Conservation (phyloP, 2,329 filamentous ascomycete species). For the Penicillium crustosum region DNA sequence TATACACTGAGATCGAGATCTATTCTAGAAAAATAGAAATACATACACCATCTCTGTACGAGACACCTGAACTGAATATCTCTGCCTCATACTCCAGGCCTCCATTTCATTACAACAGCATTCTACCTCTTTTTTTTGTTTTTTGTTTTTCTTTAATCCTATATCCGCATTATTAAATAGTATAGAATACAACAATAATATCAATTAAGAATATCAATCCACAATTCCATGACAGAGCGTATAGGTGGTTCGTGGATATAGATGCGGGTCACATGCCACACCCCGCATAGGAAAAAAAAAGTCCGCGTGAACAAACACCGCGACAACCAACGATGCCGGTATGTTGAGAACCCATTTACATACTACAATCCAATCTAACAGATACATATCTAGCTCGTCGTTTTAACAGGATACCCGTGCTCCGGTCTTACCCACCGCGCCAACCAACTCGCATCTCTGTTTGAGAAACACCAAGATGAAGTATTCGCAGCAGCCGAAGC, state of each 20-base stretch:
- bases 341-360: not conserved
- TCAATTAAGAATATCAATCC: not conserved
- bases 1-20: not conserved
- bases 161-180: not conserved
- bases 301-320: slow-evolving; percentile 10
- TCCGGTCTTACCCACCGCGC: slow-evolving; percentile 64
- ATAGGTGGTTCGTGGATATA: not conserved
- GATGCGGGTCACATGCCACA: slow-evolving; percentile 23
- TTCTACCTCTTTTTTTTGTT: not conserved
- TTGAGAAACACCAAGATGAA: slow-evolving; percentile 52
- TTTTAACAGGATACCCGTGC: slow-evolving; percentile 63
- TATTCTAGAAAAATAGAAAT: not conserved
- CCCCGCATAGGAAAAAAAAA: slow-evolving; percentile 23
- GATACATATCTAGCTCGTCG: slow-evolving; percentile 51
- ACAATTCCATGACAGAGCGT: not conserved
- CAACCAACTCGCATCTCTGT: slow-evolving; percentile 54
- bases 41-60: not conserved
- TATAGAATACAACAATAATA: not conserved
- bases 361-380: not conserved
- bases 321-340: slow-evolving; percentile 31
- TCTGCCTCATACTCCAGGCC: not conserved
- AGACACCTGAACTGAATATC: not conserved
- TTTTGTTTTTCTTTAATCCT: not conserved
- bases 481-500: slow-evolving; percentile 34
- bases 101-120: not conserved